These are phyloP conservation scores for Paramarasmius palmivorus DNA, from an alignment of 1,284 basidiomycete species.

Conservation along the genomic window DNA sequence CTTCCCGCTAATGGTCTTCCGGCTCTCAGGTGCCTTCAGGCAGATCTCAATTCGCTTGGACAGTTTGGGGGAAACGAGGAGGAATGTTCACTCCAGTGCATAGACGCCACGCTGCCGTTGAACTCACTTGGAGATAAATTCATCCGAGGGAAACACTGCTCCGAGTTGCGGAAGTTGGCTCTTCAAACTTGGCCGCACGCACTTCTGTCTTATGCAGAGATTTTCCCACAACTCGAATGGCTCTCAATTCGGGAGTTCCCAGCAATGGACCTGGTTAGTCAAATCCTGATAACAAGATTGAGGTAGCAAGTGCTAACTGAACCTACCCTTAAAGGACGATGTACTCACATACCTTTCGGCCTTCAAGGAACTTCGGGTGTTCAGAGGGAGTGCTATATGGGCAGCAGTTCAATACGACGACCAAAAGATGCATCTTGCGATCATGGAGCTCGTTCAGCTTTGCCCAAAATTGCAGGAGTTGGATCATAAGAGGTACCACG, in stretches of 20 bases:
- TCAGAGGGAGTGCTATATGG: constrained; percentile 43
- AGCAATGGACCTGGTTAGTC: constrained; percentile 23
- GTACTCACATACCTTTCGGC: constrained; percentile 38
- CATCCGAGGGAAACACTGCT: background rate
- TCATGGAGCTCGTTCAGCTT: constrained; percentile 34
- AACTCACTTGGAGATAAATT: constrained; percentile 2
- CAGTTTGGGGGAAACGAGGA: background rate
- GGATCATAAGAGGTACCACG: constrained; percentile 36
- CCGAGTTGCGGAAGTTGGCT: background rate
- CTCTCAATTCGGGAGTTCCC: constrained; percentile 20
- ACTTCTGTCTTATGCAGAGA: constrained; percentile 25
- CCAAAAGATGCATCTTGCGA: constrained; percentile 37
- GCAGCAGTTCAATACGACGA: constrained; percentile 31
- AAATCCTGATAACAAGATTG: constrained; percentile 1
- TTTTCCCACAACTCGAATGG: constrained; percentile 38
- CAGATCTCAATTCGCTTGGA: constrained; percentile 18
- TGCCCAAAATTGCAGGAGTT: constrained; percentile 42
- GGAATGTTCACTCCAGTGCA: background rate
- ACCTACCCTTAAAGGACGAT: constrained; percentile 26
- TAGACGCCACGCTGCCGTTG: background rate
- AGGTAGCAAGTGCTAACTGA: constrained; percentile 1
- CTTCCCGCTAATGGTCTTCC: constrained; percentile 32
- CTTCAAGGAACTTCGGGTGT: constrained; percentile 40
- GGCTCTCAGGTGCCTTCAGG: constrained; percentile 34
- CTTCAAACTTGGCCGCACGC: background rate